phyloP scores from a whole-genome alignment of 768 basidiomycete genomes.

The Russula sp. region DNA sequence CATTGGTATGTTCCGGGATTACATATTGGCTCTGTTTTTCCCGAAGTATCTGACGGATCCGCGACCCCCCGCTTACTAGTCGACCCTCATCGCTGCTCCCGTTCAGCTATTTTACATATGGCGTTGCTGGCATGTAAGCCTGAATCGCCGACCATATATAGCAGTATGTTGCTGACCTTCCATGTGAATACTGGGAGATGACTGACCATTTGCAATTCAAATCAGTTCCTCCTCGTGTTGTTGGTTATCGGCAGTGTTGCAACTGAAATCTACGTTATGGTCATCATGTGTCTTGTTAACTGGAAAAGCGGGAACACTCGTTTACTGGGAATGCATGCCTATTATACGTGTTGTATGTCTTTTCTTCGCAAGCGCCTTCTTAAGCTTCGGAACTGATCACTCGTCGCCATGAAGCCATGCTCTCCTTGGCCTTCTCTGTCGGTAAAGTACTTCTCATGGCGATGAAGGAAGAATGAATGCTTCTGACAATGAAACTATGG shows the following conservation, averaged over 20 bases:
- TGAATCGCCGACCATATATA: slow-evolving; percentile 7
- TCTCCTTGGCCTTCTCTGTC: slow-evolving; percentile 15
- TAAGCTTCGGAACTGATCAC: neutral
- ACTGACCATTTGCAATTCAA: neutral
- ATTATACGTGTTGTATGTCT: slow-evolving; percentile 22
- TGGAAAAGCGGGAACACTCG: neutral
- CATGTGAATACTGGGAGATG: neutral
- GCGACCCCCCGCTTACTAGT: slow-evolving; percentile 21
- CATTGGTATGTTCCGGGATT: neutral
- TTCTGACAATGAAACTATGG: neutral
- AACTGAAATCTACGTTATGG: slow-evolving; percentile 4
- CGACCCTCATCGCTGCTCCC: slow-evolving; percentile 32
- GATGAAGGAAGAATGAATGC: neutral
- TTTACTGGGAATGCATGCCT: neutral
- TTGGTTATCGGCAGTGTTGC: slow-evolving; percentile 16
- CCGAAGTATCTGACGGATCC: neutral
- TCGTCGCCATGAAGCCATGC: neutral
- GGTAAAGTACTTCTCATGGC: neutral
- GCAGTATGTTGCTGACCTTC: neutral
- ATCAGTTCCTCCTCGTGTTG: slow-evolving; percentile 12
- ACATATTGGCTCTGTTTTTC: neutral
- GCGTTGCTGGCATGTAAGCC: slow-evolving; percentile 35
- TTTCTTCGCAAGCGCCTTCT: neutral
- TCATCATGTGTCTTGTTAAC: slow-evolving; percentile 8
- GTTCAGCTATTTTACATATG: slow-evolving; percentile 35